Conservation (phyloP, 2,329 filamentous ascomycete genomes). For the Botrytis elliptica region DNA sequence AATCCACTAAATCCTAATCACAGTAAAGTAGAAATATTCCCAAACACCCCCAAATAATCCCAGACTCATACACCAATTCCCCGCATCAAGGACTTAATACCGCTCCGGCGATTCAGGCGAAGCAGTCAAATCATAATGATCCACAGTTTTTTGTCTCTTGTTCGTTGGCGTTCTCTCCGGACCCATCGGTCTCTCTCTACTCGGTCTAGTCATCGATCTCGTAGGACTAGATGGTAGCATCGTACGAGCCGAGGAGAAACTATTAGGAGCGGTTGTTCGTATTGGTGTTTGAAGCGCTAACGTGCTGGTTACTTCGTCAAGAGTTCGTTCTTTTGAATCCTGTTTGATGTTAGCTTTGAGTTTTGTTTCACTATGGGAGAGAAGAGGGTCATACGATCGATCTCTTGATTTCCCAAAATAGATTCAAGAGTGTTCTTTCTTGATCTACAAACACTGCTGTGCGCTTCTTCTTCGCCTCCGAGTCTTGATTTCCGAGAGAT, state of each 20-base stretch:
- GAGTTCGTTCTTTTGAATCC: background rate
- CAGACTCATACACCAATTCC: background rate
- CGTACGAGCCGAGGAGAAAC: background rate
- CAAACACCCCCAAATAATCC: background rate
- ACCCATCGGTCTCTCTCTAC: too few species aligned
- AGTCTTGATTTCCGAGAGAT: background rate
- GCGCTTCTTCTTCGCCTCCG: background rate
- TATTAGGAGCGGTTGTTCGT: background rate
- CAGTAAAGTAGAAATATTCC: background rate
- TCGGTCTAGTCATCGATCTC: background rate
- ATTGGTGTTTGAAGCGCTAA: background rate
- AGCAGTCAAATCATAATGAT: background rate
- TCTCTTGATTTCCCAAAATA: slow-evolving; percentile 13
- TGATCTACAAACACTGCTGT: background rate
- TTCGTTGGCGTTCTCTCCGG: background rate
- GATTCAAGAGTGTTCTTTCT: background rate
- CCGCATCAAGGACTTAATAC: background rate
- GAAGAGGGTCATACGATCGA: background rate
- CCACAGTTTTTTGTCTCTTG: background rate
- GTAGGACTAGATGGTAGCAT: background rate
- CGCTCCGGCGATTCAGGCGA: background rate
- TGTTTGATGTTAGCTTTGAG: background rate
- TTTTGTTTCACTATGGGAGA: background rate
- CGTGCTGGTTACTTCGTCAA: background rate
- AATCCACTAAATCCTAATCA: background rate